phyloP scores from a whole-genome alignment of 345 rosid genomes.

The Corchorus capsularis region DNA sequence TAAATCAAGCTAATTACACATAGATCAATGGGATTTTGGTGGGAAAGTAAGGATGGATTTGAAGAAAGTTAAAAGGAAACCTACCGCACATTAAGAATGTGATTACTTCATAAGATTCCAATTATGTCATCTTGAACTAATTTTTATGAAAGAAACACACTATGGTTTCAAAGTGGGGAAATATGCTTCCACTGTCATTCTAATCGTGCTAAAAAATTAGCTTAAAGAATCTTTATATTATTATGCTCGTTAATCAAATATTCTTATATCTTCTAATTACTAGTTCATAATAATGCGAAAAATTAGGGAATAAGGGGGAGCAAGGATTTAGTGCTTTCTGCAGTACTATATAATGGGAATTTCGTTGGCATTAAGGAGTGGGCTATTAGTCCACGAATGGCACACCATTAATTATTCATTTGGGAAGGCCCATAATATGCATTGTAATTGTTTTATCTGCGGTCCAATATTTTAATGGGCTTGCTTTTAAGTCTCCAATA shows the following conservation, averaged over 20 bases:
- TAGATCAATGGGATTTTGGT: not conserved
- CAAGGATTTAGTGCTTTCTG: not conserved
- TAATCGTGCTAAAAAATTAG: not conserved
- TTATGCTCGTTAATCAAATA: not conserved
- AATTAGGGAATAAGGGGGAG: too few relatives aligned
- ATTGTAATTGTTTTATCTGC: too few relatives aligned
- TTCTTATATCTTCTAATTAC: not conserved
- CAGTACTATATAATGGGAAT: not conserved
- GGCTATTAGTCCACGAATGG: too few relatives aligned
- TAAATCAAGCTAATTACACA: not conserved
- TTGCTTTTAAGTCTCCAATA: too few relatives aligned
- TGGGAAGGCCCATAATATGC: too few relatives aligned
- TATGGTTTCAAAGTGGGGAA: not conserved
- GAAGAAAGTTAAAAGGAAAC: not conserved
- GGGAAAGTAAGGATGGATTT: not conserved
- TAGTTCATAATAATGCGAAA: not conserved
- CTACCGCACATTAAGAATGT: not conserved
- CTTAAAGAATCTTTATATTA: not conserved
- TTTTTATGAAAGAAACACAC: not conserved
- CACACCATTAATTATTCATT: too few relatives aligned
- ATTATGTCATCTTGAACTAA: not conserved
- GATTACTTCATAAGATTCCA: not conserved
- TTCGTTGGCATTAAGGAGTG: too few relatives aligned
- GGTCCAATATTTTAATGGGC: too few relatives aligned
- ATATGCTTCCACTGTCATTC: not conserved